Evolutionary conservation across 176 grass and related monocot genomes (phyloP), one percentile per base, ranked within the genome.

Genomic region (Tillandsia fasciculata): DNA sequence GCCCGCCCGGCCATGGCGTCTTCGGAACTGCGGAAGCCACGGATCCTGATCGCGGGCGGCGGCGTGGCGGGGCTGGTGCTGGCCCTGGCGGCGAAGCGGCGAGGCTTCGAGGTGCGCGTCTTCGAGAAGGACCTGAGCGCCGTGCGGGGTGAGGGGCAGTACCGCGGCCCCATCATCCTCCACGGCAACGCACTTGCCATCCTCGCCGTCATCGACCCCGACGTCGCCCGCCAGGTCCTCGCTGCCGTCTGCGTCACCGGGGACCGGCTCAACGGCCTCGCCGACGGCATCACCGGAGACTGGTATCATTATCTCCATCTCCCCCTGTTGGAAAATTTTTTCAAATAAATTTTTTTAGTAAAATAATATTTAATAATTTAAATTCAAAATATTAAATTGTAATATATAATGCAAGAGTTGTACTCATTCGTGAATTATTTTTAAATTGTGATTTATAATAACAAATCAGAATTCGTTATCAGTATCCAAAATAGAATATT

Each of bases 51-150:
- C 12, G 65, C 65, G 6, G 27, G 33, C 33, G 65, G 65, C 10
- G 65, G 33, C 2, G 65, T 50, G 12, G 65, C 13, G 9, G 12
- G 65, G 13, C 10, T 67, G 27, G 65, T 67, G 26, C 2, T 49
- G 12, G 11, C 65, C 23, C 27, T 67, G 27, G 33, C 28, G 11
- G 65, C 12, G 24, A 67, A 49, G 33, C 33, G 27, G 26, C 24
- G 42, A 1, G 65, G 65, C 11, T 48, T 68, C 28, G 65, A 50
- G 13, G 65, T 50, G 33, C 12, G 9, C 11, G 14, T 49, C 28
- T 68, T 68, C 42, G 65, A 68, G 28, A 68, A 68, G 42, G 27
- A 68, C 28, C 42, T 50, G 11, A 68, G 29, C 3, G 65, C 65
- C 12, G 42, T 68, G 6, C 65, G 65, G 3, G 65, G 65, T 4